phyloP scores from a whole-genome alignment of 192 early-diverging fungal species.

The Dispira parvispora region DNA sequence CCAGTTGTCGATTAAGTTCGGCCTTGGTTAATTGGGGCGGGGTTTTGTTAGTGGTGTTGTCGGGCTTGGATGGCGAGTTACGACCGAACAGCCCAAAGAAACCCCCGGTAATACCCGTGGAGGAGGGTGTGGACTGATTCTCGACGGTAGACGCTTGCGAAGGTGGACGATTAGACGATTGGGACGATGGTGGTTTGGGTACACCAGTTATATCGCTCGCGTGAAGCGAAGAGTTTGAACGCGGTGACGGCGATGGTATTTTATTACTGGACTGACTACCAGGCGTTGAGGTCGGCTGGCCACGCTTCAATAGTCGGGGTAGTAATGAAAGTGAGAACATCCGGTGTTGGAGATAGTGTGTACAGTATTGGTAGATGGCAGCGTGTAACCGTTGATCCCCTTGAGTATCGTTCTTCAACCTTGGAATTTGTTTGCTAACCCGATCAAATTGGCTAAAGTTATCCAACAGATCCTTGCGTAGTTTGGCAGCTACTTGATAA shows the following conservation, averaged over 20 bases:
- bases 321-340: constrained; percentile 64
- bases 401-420: constrained; percentile 27
- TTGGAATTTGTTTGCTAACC: constrained; percentile 38
- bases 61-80: neutral
- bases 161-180: too few relatives aligned
- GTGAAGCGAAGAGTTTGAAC: too few relatives aligned
- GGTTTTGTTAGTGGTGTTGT: neutral
- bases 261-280: too few relatives aligned
- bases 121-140: neutral
- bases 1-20: constrained; percentile 14
- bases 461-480: constrained; percentile 44
- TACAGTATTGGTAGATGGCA: constrained; percentile 44
- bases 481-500: constrained; percentile 36
- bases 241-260: too few relatives aligned
- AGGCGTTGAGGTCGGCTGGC: neutral
- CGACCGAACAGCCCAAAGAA: neutral
- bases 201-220: too few relatives aligned
- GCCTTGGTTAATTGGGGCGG: neutral
- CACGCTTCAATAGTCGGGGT: constrained; percentile 34
- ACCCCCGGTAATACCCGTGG: neutral
- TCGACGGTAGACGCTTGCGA: neutral
- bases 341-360: constrained; percentile 53
- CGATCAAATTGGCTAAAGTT: constrained; percentile 45
- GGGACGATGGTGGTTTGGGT: too few relatives aligned
- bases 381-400: constrained; percentile 37